Evolutionary conservation across 345 rosid species (phyloP), one percentile per base, ranked within the genome.

Genomic region (Erysimum cheiranthoides): DNA sequence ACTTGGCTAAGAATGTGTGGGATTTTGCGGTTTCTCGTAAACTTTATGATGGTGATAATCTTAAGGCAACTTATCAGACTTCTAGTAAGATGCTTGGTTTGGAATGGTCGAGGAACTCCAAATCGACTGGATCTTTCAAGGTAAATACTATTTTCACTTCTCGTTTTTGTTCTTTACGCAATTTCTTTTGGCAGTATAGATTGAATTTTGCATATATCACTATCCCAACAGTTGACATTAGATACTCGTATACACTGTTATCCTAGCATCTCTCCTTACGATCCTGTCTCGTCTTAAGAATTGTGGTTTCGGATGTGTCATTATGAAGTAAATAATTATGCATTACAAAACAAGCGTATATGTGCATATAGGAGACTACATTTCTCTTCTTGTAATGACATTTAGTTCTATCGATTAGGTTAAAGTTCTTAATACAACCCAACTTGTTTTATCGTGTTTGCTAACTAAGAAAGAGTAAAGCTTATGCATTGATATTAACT

Each of bases 1-100:
- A 92, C 68, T 65, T 90, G 62, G 87, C 85, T 1, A 87, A 86
- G 83, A 84, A 90, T 60, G 63, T 89, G 0, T 92, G 97, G 96
- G 92, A 90, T 81, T 90, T 92, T 68, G 80, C 89, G 0, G 80
- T 87, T 47, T 86, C 88, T 0, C 80, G 78, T 57, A 92, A 77
- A 66, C 80, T 92, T 25, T 83, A 81, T 62, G 87, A 60, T 16
- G 88, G 79, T 17, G 64, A 59, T 86, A 51, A 59, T 84, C 11
- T 59, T 5, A 59, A 59, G 28, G 64, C 64, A 10, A 78, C 87
- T 7, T 90, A 92, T 81, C 94, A 85, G 81, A 87, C 90, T 3
- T 76, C 85, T 14, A 88, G 82, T 84, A 88, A 83, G 86, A 70
- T 59, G 64, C 10, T 58, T 58, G 63, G 63, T 58, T 58, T 58